Evolutionary conservation across 2,329 filamentous ascomycete genomes (phyloP).

Genomic region (Colletotrichum somersetense): DNA sequence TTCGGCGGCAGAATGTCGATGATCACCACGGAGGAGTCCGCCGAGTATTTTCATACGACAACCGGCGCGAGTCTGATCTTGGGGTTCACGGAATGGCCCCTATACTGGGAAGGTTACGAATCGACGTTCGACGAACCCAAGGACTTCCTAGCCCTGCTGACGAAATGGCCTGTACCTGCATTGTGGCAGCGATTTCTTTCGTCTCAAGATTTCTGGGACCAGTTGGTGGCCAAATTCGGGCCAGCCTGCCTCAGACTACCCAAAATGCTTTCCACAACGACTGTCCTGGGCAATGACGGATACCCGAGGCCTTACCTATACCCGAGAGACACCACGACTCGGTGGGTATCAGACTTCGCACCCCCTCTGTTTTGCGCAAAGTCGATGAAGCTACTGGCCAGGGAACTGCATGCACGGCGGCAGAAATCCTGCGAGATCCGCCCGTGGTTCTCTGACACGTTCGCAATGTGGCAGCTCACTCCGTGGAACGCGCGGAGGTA

Average conservation of each 20-base stretch:
- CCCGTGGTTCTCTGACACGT: slow-evolving; percentile 27
- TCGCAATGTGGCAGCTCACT: slow-evolving; percentile 33
- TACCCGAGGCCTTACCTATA: background rate
- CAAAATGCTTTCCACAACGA: background rate
- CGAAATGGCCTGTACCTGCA: slow-evolving; percentile 4
- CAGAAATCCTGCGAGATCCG: slow-evolving; percentile 5
- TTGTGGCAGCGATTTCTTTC: background rate
- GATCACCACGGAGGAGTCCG: background rate
- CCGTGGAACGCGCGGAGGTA: slow-evolving; percentile 16
- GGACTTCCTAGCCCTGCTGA: background rate
- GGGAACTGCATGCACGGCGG: slow-evolving; percentile 8
- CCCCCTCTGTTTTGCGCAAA: background rate
- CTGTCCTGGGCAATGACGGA: background rate
- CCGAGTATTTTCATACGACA: background rate
- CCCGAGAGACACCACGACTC: background rate
- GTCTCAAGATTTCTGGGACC: slow-evolving; percentile 10
- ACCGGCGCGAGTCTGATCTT: background rate
- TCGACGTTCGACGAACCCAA: background rate
- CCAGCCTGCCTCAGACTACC: background rate
- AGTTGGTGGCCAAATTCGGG: background rate
- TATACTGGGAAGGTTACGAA: background rate
- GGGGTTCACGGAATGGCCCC: background rate
- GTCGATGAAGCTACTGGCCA: background rate
- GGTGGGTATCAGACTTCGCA: background rate
- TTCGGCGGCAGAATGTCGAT: background rate